Evolutionary conservation across 1,284 basidiomycete species (phyloP), one percentile per base, ranked within the genome.

Genomic region (Heterobasidion parviporum): DNA sequence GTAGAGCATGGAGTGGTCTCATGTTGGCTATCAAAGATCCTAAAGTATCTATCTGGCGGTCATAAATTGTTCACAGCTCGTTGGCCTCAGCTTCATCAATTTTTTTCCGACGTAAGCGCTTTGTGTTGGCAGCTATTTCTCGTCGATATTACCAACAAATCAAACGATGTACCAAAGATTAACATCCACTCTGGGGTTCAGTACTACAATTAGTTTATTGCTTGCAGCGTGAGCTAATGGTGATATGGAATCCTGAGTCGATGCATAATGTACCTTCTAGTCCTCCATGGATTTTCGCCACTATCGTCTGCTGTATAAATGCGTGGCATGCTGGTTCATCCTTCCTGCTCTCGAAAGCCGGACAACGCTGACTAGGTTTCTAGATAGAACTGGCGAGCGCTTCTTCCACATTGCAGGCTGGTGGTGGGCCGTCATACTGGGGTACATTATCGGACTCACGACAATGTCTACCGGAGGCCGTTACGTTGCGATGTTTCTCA

Each of bases 31-130:
- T 87, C 56, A 79, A 74, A 56, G 87, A 90, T 62, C 73, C 76
- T 18, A 83, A 85, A 64, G 80, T 87, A 1, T 70, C 67, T 26
- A 66, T 88, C 18, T 90, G 60, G 72, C 81, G 49, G 44, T 86
- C 10, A 78, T 83, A 74, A 68, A 68, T 3, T 77, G 74, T 36
- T 65, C 76, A 0, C 78, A 80, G 59, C 65, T 81, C 8, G 64
- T 89, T 10, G 85, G 86, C 0, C 69, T 87, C 32, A 85, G 83
- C 49, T 89, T 87, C 66, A 81, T 85, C 54, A 81, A 84, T 60
- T 90, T 87, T 74, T 90, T 88, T 71, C 83, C 83, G 14, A 86
- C 84, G 80, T 83, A 61, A 54, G 76, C 69, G 10, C 26, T 26
- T 26, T 26, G 26, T 26, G 26, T 26, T 26, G 26, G 26, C 26